Conservation (phyloP, 495 filamentous ascomycete genomes). For the Aspergillus diversus region DNA sequence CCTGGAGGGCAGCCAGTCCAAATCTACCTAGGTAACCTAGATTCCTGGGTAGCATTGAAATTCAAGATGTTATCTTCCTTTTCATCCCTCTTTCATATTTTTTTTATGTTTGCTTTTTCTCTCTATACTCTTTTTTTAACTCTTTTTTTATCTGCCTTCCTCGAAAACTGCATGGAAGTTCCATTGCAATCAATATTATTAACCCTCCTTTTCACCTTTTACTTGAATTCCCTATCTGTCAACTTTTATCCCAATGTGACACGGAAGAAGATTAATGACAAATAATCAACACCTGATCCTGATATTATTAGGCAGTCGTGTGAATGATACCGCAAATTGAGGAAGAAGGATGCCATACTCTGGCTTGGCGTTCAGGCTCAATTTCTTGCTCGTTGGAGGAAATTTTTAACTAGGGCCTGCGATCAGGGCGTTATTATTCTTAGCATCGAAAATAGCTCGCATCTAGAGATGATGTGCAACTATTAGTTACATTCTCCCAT, state of each 20-base stretch:
- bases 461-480: too few species aligned
- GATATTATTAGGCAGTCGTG: neutral
- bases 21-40: neutral
- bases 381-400: neutral
- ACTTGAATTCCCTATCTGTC: neutral
- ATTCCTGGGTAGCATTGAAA: neutral
- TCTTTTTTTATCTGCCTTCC: neutral
- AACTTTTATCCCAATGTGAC: neutral
- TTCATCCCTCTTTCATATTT: neutral
- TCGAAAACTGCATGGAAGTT: neutral
- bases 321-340: slow-evolving; percentile 1
- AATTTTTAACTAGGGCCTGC: too few species aligned
- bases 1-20: neutral
- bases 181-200: neutral
- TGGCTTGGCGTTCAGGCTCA: neutral
- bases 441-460: too few species aligned
- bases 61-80: neutral
- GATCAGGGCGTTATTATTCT: too few species aligned
- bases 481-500: too few species aligned
- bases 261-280: neutral
- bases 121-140: neutral
- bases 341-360: neutral
- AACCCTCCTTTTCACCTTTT: neutral
- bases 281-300: neutral
- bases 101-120: neutral